Conservation (phyloP, 163 green algal species). For the Chloromonas sp. region DNA sequence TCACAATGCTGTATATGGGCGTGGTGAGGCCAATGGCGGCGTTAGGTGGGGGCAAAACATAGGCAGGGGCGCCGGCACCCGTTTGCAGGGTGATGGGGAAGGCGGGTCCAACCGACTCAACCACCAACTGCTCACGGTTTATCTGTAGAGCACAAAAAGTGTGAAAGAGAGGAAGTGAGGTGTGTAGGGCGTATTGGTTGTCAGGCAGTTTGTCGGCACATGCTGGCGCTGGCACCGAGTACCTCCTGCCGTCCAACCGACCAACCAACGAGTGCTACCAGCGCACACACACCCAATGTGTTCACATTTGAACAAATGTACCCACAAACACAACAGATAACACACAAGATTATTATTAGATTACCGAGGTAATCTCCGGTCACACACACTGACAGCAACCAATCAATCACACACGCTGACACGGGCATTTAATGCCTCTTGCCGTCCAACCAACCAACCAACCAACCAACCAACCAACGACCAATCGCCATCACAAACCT, state of each 20-base stretch:
- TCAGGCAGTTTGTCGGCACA: slow-evolving; percentile 61
- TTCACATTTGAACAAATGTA: too few species aligned
- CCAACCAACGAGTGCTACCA: too few species aligned
- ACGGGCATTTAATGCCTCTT: too few species aligned
- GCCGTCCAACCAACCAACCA: too few species aligned
- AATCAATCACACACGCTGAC: too few species aligned
- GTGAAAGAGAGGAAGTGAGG: slow-evolving; percentile 7
- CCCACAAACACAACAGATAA: too few species aligned
- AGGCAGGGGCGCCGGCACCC: neutral
- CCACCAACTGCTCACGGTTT: neutral
- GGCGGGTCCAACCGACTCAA: neutral
- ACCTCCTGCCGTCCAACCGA: slow-evolving; percentile 32
- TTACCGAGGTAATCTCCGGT: too few species aligned
- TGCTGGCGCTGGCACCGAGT: slow-evolving; percentile 51
- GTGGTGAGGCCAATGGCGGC: slow-evolving; percentile 4
- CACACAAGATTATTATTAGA: too few species aligned
- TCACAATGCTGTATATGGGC: slow-evolving; percentile 11
- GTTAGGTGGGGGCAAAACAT: slow-evolving; percentile 4
- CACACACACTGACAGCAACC: too few species aligned
- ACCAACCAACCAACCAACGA: too few species aligned
- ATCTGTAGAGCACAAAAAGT: neutral
- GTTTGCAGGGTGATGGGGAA: slow-evolving; percentile 10
- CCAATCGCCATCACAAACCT: slow-evolving; percentile 13
- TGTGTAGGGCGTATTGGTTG: slow-evolving; percentile 60
- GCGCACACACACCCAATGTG: too few species aligned